phyloP scores from a whole-genome alignment of 331 rosid species.

The Stylosanthes scabra region DNA sequence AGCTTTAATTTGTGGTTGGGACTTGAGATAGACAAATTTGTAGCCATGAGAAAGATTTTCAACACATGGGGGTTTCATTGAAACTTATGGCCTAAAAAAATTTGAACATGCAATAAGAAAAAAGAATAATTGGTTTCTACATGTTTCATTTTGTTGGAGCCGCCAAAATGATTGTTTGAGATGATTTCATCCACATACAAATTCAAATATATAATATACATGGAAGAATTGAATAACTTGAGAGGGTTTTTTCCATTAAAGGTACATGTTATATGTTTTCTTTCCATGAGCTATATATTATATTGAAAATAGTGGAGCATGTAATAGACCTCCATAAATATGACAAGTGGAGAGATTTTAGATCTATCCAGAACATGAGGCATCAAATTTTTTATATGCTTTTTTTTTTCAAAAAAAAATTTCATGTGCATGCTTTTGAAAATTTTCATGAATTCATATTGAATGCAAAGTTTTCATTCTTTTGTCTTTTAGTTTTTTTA shows the following conservation, averaged over 20 bases:
- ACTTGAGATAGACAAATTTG: neutral
- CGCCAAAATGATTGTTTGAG: conserved; percentile 26
- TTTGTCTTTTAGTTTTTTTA: neutral
- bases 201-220: neutral
- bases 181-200: conserved; percentile 34
- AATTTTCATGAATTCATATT: neutral
- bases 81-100: conserved; percentile 32
- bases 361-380: conserved; percentile 36
- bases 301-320: conserved; percentile 29
- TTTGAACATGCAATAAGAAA: neutral
- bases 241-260: conserved; percentile 34
- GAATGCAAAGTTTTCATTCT: neutral
- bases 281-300: conserved; percentile 10
- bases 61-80: conserved; percentile 44
- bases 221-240: conserved; percentile 17
- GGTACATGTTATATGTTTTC: conserved; percentile 37
- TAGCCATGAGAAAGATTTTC: conserved; percentile 29
- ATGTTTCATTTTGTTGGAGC: conserved; percentile 3
- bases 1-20: conserved; percentile 26
- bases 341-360: conserved; percentile 28
- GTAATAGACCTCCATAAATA: conserved; percentile 31
- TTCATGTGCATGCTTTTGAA: neutral
- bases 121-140: conserved; percentile 16
- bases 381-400: conserved; percentile 6
- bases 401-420: neutral